Percentiles rank a stretch among this genome's conserved stretches.
phyloP scores from a whole-genome alignment of 2,329 filamentous ascomycete genomes.

The Aspergillus candidus region DNA sequence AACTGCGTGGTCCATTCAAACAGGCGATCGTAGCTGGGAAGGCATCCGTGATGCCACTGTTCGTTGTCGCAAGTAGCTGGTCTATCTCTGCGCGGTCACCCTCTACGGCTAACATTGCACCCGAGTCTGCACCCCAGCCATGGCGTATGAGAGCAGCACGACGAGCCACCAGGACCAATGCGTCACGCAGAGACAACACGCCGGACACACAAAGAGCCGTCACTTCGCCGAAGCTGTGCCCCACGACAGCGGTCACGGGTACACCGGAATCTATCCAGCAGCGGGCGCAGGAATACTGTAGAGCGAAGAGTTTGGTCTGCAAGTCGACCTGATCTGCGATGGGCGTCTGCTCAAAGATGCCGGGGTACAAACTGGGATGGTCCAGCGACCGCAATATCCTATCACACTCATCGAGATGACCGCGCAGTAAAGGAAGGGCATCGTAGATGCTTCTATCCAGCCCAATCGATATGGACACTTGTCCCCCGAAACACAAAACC shows the following conservation, averaged over 20 bases:
- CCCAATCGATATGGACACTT: conserved; percentile 22
- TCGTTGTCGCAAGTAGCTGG: not conserved
- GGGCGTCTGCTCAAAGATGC: conserved; percentile 16
- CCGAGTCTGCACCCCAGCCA: conserved; percentile 27
- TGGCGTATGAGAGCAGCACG: conserved; percentile 28
- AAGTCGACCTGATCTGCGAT: conserved; percentile 17
- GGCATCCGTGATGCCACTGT: not conserved
- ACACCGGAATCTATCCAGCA: conserved; percentile 37
- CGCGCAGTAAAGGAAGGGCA: conserved; percentile 18
- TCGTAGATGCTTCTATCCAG: conserved; percentile 24
- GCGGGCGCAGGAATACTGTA: conserved; percentile 34
- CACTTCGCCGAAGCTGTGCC: conserved; percentile 36
- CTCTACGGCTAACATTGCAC: conserved; percentile 31
- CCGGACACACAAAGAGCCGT: conserved; percentile 31
- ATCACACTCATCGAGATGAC: conserved; percentile 33
- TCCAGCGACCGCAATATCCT: conserved; percentile 19
- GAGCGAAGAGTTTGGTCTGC: conserved; percentile 33
- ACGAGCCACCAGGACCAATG: conserved; percentile 23
- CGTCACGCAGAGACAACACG: conserved; percentile 24
- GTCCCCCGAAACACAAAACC: conserved; percentile 37
- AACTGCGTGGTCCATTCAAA: conserved; percentile 18
- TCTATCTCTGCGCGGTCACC: conserved; percentile 16
- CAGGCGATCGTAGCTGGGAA: conserved; percentile 19
- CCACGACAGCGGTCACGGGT: conserved; percentile 27
- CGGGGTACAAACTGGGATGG: conserved; percentile 19